Conservation (phyloP, 2,329 filamentous ascomycete genomes). For the Aspergillus calidoustus region DNA sequence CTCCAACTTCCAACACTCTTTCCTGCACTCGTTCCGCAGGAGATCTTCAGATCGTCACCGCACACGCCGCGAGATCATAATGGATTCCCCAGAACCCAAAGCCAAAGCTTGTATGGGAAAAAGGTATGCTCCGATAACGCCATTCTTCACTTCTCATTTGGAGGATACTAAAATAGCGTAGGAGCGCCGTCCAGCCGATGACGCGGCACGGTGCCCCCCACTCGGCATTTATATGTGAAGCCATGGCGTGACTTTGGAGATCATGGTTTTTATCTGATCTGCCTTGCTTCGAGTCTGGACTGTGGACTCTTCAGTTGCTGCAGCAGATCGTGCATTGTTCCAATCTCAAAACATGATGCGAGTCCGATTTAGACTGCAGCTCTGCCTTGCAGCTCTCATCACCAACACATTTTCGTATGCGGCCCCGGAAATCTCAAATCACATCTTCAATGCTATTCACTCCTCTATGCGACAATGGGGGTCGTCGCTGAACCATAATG, state of each 20-base stretch:
- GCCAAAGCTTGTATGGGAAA: not conserved
- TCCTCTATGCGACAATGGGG: constrained; percentile 76
- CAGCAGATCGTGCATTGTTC: not conserved
- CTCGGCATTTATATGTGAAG: not conserved
- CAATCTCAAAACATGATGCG: not conserved
- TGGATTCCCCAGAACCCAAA: not conserved
- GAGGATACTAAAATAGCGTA: constrained; percentile 8
- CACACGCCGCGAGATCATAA: not conserved
- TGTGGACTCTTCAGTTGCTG: not conserved
- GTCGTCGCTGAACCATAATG: constrained; percentile 74
- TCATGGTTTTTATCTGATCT: constrained; percentile 11
- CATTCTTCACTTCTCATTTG: not conserved
- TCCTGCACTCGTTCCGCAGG: constrained; percentile 30
- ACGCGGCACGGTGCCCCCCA: not conserved
- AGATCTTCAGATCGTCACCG: not conserved
- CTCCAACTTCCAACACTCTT: constrained; percentile 34
- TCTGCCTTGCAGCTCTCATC: constrained; percentile 8
- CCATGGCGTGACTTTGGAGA: not conserved
- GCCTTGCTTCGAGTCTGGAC: not conserved
- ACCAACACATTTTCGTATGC: constrained; percentile 1
- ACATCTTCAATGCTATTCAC: constrained; percentile 75
- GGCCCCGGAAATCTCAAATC: constrained; percentile 57
- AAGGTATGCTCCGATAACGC: constrained; percentile 1
- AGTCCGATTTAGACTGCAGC: not conserved
- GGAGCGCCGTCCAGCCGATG: not conserved